These are phyloP conservation scores for Fraxinus nigra DNA, from an alignment of 305 asterid species.

Conservation along the genomic window DNA sequence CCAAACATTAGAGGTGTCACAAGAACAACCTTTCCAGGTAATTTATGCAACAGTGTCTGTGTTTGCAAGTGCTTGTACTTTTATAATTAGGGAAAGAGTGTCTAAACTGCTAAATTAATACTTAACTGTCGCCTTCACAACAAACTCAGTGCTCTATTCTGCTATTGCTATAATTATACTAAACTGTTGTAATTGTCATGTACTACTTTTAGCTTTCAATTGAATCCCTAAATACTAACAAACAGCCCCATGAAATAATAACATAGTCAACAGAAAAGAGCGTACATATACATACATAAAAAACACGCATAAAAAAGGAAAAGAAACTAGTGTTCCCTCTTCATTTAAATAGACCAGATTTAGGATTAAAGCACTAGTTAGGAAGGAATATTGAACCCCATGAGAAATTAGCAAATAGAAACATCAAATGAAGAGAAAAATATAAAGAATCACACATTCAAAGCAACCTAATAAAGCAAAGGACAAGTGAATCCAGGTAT, in stretches of 20 bases:
- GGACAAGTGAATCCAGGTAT: conserved; percentile 1
- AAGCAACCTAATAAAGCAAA: conserved; percentile 13
- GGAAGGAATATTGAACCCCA: conserved; percentile 3
- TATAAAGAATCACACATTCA: neutral
- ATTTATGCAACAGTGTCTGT: neutral
- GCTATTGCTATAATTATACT: neutral
- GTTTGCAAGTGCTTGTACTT: neutral
- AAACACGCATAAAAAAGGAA: neutral
- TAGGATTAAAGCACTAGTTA: conserved; percentile 6
- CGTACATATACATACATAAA: neutral
- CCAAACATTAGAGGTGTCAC: conserved; percentile 10
- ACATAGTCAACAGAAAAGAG: neutral
- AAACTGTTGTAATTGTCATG: neutral
- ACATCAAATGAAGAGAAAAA: conserved; percentile 5
- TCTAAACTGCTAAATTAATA: neutral
- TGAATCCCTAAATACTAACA: neutral
- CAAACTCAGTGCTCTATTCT: neutral
- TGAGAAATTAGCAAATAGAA: neutral
- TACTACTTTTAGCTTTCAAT: neutral
- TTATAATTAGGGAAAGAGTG: neutral
- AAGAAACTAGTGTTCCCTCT: neutral
- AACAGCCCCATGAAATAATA: neutral
- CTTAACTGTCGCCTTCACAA: neutral
- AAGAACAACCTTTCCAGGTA: neutral
- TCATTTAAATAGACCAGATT: neutral